Evolutionary conservation across 495 filamentous ascomycete species (phyloP), one percentile per base, ranked within the genome.

Genomic region (Parathielavia appendiculata): DNA sequence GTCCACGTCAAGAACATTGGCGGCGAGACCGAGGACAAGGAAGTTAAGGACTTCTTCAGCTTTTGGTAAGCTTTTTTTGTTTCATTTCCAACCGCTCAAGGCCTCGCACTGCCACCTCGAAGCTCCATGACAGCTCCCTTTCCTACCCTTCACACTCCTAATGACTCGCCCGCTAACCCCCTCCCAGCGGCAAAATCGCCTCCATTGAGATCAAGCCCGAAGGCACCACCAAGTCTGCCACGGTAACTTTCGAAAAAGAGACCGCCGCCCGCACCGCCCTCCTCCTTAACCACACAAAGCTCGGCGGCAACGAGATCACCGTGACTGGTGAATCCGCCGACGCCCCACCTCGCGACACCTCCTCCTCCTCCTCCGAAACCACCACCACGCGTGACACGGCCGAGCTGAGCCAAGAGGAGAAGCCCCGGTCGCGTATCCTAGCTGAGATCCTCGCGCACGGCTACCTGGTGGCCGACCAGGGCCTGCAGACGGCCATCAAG

Each of bases 371-470:
- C 5, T 19, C 48, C 17, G 74, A 73, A 75, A n/a, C 73, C 44
- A 73, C 76, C 56, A 30, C 52, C 14, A 20, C 46, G 60, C 80
- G 76, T 50, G 79, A 87, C 61, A 81, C 91, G 56, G 79, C 40
- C 12, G 40, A 23, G 17, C 56, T 96, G 66, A 82, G 84, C 4
- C 93, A 97, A 67, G 93, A 98, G 68, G 90, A 96, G 73, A 97
- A 97, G 78, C 93, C 93, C 0, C 86, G 89, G 66, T 81, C 86
- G 19, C 91, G 95, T 65, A 95, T 98, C 66, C 62, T 97, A 26
- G 93, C 93, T 59, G 93, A 98, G 76, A 95, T 96, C 70, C 85
- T 98, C 30, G 92, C 92, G 5, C 89, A 96, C 64, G 93, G 93
- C 62, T 98, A 98, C 73, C 79, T 82, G 19, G 75, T 98, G 63